phyloP scores from a whole-genome alignment of 345 rosid species.

The Eucalyptus virginea region DNA sequence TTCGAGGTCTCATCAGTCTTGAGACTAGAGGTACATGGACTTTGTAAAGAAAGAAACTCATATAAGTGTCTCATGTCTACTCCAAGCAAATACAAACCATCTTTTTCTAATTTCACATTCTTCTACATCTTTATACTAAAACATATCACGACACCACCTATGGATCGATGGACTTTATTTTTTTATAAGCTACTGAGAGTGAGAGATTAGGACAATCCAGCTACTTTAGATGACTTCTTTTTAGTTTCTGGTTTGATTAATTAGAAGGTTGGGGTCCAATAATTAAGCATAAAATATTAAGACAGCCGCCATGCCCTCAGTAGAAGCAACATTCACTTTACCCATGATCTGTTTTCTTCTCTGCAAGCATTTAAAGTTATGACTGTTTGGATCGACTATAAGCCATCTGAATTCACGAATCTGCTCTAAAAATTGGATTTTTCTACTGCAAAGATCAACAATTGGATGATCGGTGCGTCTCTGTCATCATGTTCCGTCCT shows the following conservation, averaged over 20 bases:
- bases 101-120: background rate
- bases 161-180: background rate
- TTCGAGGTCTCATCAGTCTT: background rate
- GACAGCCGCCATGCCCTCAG: background rate
- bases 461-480: background rate
- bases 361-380: background rate
- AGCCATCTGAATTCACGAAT: background rate
- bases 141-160: background rate
- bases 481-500: background rate
- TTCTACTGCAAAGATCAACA: background rate
- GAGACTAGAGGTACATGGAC: background rate
- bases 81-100: background rate
- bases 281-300: background rate
- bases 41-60: background rate
- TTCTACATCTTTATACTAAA: background rate
- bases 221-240: background rate
- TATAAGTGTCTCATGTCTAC: background rate
- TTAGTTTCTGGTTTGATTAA: background rate
- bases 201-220: background rate
- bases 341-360: background rate
- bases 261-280: background rate
- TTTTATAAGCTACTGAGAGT: background rate
- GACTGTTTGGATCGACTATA: background rate
- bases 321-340: background rate
- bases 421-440: background rate